Evolutionary conservation across 768 basidiomycete genomes (phyloP), one percentile per base, ranked within the genome.

Genomic region (Phaeolepiota aurea): DNA sequence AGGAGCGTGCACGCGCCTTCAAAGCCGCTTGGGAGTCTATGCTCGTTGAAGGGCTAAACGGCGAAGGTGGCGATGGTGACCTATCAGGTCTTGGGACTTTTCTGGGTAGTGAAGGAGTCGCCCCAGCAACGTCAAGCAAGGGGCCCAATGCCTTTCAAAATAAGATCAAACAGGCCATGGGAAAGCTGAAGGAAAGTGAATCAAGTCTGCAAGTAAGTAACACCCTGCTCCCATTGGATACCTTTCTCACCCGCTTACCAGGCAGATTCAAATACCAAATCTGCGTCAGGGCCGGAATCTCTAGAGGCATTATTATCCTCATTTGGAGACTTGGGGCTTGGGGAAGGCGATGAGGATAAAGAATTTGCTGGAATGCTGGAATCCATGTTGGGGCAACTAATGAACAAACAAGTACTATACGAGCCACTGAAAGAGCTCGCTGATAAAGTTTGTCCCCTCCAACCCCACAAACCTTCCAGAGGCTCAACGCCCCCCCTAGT

Each of bases 371-470:
- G 69, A 1, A 62, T 90, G 45, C 67, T 94, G 5, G 87, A 92
- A 55, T 72, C 56, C 18, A 84, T 93, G 76, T 87, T 90, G 86
- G 63, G 71, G 15, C 76, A 82, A 57, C 66, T 90, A 18, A 80
- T 89, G 79, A 76, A 72, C 62, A 85, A 87, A 52, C 85, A 88
- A 0, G 66, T 90, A 2, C 61, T 93, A n/a, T 83, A 91, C 48
- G 87, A 90, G 33, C 90, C 91, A 0, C 54, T 93, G 43, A 87
- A 85, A 49, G 90, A 94, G 54, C 60, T 94, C 15, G 61, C 69
- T 12, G 76, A 80, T 12, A 82, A 82, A 55, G 87, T 83, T 45
- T 21, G 69, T 48, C 15, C 23, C 20, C 20, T 37, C 32, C 25
- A 23, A 15, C 25, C 7, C 41, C 44, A 20, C 30, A 23, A 4